phyloP scores from a whole-genome alignment of 2,329 filamentous ascomycete species.

The Helotiales sp. region DNA sequence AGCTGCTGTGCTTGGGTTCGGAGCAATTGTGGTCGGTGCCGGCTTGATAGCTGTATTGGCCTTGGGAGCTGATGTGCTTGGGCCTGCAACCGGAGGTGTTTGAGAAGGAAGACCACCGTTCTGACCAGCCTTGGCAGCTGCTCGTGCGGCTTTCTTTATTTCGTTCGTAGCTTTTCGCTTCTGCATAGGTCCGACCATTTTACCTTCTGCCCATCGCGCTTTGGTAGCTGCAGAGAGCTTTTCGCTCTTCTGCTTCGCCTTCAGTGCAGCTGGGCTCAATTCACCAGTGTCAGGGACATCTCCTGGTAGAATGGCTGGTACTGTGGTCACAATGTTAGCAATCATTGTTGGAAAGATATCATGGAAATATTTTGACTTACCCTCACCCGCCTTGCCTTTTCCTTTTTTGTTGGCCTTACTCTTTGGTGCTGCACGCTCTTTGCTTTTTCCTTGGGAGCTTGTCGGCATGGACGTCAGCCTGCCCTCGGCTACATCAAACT shows the following conservation, averaged over 20 bases:
- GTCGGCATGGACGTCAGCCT: neutral
- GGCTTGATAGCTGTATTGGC: too few relatives aligned
- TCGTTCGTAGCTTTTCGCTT: conserved; percentile 61
- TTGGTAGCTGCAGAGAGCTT: conserved; percentile 15
- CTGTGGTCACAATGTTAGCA: neutral
- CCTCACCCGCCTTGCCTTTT: neutral
- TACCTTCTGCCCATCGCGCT: conserved; percentile 57
- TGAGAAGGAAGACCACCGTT: neutral
- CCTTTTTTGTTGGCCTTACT: neutral
- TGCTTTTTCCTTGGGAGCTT: neutral
- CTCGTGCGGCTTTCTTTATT: conserved; percentile 50
- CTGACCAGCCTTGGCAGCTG: conserved; percentile 7
- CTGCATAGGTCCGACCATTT: conserved; percentile 60
- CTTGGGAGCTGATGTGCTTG: neutral
- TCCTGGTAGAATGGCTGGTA: neutral
- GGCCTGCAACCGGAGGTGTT: neutral
- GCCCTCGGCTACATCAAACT: neutral
- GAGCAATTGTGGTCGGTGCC: too few relatives aligned
- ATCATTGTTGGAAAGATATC: neutral
- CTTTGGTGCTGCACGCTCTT: neutral
- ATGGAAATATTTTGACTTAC: neutral
- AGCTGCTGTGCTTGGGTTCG: neutral
- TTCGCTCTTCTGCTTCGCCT: conserved; percentile 15
- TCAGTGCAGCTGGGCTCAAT: neutral
- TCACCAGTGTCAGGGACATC: neutral